Base-by-base conservation (phyloP, 139 green algal species). In the Tetraselmis chui region DNA sequence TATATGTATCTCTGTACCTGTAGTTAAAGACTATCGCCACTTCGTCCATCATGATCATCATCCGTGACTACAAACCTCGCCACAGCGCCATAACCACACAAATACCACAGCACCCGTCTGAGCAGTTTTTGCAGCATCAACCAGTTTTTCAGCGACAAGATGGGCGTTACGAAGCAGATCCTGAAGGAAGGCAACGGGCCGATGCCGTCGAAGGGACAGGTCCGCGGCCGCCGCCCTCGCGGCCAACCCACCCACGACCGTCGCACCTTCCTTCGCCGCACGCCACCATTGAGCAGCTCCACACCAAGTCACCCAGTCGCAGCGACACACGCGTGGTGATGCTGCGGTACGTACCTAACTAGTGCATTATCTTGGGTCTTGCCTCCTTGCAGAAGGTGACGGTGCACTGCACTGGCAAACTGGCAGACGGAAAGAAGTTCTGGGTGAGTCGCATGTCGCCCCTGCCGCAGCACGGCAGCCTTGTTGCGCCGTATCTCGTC, bases 361-460 rank as follows among this genome's bases (percentile, higher is more conserved):
- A 5, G 45, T 25, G 45, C 45, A 18, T 5, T 18, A 67, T 25
- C 45, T 67, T 18, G 45, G 18, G 45, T n/a, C 45, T 5, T 5
- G 11, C 45, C 45, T 67, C 45, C 11, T 5, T 67, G 45, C 83
- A 91, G 59, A 83, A 29, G 30, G 87, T 91, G 30, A 89, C 85
- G 30, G 87, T 91, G 78, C 87, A 91, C 80, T 87, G 83, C 81
- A 91, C 85, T 22, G 87, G 87, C 5, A 30, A 79, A 11, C 28
- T 31, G 29, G 29, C 75, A 11, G 28, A 31, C 22, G 75, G 75
- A 5, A 79, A 80, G 78, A 86, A 86, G 79, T 86, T 86, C 78
- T 86, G 83, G 83, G 74, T n/a, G 87, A 83, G 1, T 85, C 89
- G n/a, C n/a, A n/a, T n/a, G n/a, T n/a, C n/a, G n/a, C n/a, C n/a